phyloP scores from a whole-genome alignment of 2,329 filamentous ascomycete species.

The Trichoderma hamatum region DNA sequence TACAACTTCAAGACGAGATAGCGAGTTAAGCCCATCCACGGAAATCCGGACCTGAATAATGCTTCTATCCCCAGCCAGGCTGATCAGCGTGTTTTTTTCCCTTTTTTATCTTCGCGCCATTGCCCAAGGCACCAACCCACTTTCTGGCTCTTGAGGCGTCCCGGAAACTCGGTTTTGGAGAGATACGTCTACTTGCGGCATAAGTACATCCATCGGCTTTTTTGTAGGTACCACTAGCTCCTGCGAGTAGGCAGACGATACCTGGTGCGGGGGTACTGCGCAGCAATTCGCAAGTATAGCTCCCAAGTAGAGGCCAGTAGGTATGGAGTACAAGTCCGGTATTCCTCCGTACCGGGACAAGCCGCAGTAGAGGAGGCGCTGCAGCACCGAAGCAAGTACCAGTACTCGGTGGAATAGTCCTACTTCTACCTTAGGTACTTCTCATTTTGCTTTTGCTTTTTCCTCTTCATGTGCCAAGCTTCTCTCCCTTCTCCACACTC shows the following conservation, averaged over 20 bases:
- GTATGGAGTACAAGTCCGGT: background rate
- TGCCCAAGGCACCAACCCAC: conserved; percentile 1
- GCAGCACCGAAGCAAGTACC: background rate
- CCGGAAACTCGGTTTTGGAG: conserved; percentile 11
- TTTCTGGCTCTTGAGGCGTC: conserved; percentile 11
- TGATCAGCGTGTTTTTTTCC: background rate
- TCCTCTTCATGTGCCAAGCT: background rate
- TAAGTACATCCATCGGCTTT: background rate
- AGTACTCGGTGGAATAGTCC: background rate
- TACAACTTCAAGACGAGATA: too few relatives aligned
- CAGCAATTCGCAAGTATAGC: background rate
- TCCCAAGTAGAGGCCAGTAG: background rate
- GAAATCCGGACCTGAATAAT: background rate
- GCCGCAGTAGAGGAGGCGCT: background rate
- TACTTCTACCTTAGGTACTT: too few relatives aligned
- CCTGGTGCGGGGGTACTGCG: background rate
- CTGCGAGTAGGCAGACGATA: background rate
- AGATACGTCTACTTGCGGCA: background rate
- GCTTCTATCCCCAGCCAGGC: background rate
- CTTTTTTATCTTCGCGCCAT: background rate
- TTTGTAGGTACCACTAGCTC: background rate
- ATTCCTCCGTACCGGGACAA: background rate
- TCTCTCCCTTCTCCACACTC: background rate
- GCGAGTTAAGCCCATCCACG: too few relatives aligned
- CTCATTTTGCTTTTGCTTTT: background rate